Evolutionary conservation across 805 yeast genomes (phyloP), one percentile per base, ranked within the genome.

Genomic region (Myxozyma melibiosi): DNA sequence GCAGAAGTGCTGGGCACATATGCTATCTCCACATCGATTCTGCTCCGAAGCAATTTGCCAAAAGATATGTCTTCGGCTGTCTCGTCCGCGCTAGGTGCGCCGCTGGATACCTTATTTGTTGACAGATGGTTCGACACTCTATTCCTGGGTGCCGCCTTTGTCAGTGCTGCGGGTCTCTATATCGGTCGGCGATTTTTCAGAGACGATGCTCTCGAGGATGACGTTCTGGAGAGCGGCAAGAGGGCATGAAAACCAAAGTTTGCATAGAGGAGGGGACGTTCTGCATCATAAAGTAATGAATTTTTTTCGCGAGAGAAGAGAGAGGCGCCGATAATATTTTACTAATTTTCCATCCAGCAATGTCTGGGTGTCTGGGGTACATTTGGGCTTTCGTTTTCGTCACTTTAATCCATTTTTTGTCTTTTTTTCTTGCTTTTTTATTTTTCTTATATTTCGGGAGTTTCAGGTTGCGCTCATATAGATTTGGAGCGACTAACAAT

Each of bases 11-110:
- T 66, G 9, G 76, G 77, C 16, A 71, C 73, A 6, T 75, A 75
- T 53, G 72, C 72, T 28, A 63, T 75, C 25, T 68, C 77, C n/a
- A 71, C 76, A 8, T 73, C 78, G 14, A 67, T 76, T 6, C 61
- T 75, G 54, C 67, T 75, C 51, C 69, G 78, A 5, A 68, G 74
- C 57, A 76, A 72, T 55, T 56, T 75, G 41, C 79, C 79, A 13
- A 56, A 66, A 24, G 67, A 66, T 25, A 70, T 74, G 74, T 70
- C 76, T 2, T 67, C 72, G 2, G 75, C 77, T 7, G 73, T 75
- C 27, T 68, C 73, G n/a, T 53, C 68, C 1, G 77, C 78, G 3
- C 65, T 75, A 31, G 76, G 74, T 5, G 71, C 76, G 16, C 77
- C 76, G 7, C 60, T 75, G 31, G 73, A 73, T 35, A 70, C 72